Base-by-base conservation (phyloP, 2,329 filamentous ascomycete genomes). In the Apiospora phragmitis region DNA sequence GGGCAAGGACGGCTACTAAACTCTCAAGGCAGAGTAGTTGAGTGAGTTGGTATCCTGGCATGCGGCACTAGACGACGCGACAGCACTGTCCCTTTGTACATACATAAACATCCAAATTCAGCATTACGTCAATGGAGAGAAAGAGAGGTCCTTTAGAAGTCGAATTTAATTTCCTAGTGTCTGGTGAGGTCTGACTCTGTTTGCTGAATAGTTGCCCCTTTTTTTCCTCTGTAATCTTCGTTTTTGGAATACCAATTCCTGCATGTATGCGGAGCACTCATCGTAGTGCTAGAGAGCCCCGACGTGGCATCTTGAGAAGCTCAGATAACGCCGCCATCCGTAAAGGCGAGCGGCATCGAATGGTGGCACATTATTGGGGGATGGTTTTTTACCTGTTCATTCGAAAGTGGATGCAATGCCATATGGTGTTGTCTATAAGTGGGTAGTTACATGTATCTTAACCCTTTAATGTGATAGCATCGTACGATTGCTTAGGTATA, bases 1-100 rank as follows among this genome's bases (percentile, higher is more conserved):
- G 91, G 96, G 96, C 84, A 98, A 98, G 91, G 96, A 98, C 77
- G 95, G 94, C 77, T 98, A 93, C 85, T 93, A 86, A 81, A 80
- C 68, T 59, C 45, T 38, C n/a, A 24, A 6, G 4, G 8, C 16
- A n/a, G 45, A 49, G 32, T 38, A 18, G 29, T 49, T 32, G 45
- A 49, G 45, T 38, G 32, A 68, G 65, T 67, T 67, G 65, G 67
- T 49, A 68, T 55, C 16, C 45, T 24, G 65, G 26, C 65, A 47
- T 38, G 45, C 67, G 35, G n/a, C 43, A 51, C 43, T 55, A 68
- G 67, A 68, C 47, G 67, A 41, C 45, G 35, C 45, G 35, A 41
- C 43, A 68, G 45, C 67, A 68, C n/a, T 68, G 67, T 68, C 67
- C 35, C 67, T 62, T 38, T 68, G 43, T 68, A 51, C 24, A 51